Evolutionary conservation across 176 grass and related monocot genomes (phyloP), one percentile per base, ranked within the genome.

Genomic region (Themeda triandra): DNA sequence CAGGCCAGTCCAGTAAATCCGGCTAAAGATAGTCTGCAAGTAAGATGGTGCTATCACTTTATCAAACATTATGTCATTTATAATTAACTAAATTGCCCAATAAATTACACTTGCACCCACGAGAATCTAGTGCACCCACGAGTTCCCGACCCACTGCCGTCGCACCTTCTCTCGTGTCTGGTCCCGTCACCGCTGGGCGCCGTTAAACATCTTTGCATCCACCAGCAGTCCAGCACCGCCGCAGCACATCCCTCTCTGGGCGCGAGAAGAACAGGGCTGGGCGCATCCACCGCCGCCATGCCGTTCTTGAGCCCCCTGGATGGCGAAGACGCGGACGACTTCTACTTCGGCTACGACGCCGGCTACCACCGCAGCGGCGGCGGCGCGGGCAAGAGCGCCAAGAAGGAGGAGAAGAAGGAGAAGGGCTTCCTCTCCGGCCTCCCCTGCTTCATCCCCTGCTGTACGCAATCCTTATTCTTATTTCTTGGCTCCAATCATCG

Each of bases 381-480:
- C 14, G 82, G 71, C 24, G 79, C 44, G 13, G 87, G 56, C 24
- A 90, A 90, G 88, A 82, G 40, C 82, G 39, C 78, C 83, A 86
- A 90, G 88, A 86, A 90, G 78, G 41, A 71, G 11, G n/a, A n/a
- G n/a, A n/a, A n/a, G n/a, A n/a, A n/a, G n/a, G n/a, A 70, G 32
- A 39, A 40, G 67, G 40, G 83, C 33, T 53, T 90, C 73, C 74
- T 90, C 44, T 86, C 84, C 66, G 86, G 66, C 88, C 73, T 90
- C 79, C 88, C 84, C 33, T 90, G 88, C 79, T 90, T 90, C 73
- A 19, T 45, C 65, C 78, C 88, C 88, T 82, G 80, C 79, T 86
- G 88, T 90, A 72, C 63, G 48, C 78, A 66, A 63, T 71, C 63
- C 21, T 36, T 39, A 33, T 59, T n/a, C n/a, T n/a, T 54, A 10